A percentile compares a stretch with the other conserved stretches of the same genome.
These are phyloP conservation scores for Sporobolomyces phaffii DNA, from an alignment of 768 basidiomycete genomes.

Conservation along the genomic window DNA sequence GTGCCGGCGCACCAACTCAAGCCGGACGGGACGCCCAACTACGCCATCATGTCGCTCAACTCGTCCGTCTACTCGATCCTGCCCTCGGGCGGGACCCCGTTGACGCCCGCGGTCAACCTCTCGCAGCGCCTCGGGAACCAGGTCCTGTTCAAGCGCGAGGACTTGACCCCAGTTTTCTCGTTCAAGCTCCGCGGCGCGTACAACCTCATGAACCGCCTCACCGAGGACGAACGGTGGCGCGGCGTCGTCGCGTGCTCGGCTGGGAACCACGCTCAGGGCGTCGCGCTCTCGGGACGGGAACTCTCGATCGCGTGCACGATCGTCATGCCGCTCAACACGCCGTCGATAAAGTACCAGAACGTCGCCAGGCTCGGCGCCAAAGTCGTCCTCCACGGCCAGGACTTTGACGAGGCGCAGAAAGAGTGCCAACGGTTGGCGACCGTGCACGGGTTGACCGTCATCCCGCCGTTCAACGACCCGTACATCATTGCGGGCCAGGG, in stretches of 20 bases:
- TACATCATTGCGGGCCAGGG: constrained; percentile 96
- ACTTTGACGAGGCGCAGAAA: constrained; percentile 92
- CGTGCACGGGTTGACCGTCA: constrained; percentile 71
- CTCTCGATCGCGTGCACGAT: constrained; percentile 94
- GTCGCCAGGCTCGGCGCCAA: constrained; percentile 92
- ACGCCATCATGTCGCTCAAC: constrained; percentile 79
- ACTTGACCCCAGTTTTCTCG: constrained; percentile 87
- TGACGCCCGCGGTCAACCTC: constrained; percentile 54
- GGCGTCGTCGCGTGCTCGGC: constrained; percentile 97
- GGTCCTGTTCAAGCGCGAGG: constrained; percentile 94
- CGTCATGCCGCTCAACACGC: constrained; percentile 93
- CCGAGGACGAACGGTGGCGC: constrained; percentile 87
- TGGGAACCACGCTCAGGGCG: constrained; percentile 97
- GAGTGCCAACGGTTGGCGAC: constrained; percentile 83
- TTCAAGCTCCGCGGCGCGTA: constrained; percentile 99
- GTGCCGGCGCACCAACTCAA: constrained; percentile 56
- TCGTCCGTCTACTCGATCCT: constrained; percentile 84
- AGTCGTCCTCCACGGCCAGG: constrained; percentile 80
- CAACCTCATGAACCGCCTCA: constrained; percentile 90
- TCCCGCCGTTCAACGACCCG: constrained; percentile 96
- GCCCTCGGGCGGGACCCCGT: constrained; percentile 52
- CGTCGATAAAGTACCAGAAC: constrained; percentile 90
- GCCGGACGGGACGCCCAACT: constrained; percentile 68
- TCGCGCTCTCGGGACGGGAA: constrained; percentile 83
- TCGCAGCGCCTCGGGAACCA: constrained; percentile 82